These are phyloP conservation scores for Corylus heterophylla DNA, from an alignment of 306 rosid genomes.

Conservation along the genomic window DNA sequence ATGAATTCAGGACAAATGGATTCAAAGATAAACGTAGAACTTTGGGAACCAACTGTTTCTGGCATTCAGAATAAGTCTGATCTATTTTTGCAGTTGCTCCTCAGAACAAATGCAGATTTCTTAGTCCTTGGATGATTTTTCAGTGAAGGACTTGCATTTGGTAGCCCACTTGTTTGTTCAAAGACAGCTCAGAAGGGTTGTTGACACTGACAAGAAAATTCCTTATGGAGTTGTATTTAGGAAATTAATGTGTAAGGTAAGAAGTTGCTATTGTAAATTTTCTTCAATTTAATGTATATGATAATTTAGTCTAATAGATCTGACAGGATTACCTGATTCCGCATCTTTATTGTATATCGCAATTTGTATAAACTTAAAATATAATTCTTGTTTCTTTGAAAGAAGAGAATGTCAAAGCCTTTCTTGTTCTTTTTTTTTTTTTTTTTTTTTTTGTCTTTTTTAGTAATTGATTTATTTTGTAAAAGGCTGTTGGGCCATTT, in stretches of 20 bases:
- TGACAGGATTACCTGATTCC: neutral
- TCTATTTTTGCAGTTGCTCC: slow-evolving; percentile 3
- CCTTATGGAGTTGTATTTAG: neutral
- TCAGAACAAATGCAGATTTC: neutral
- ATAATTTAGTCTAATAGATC: neutral
- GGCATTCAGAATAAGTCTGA: slow-evolving; percentile 7
- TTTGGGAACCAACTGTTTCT: neutral
- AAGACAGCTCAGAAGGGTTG: neutral
- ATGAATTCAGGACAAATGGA: neutral
- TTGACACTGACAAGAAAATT: slow-evolving; percentile 10
- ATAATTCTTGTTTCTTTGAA: no score
- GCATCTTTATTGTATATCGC: neutral
- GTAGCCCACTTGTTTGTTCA: neutral
- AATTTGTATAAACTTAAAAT: neutral
- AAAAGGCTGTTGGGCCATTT: neutral
- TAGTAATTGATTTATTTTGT: neutral
- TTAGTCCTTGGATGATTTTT: neutral
- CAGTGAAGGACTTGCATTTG: slow-evolving; percentile 1
- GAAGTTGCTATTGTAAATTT: slow-evolving; percentile 21
- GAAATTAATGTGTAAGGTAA: neutral
- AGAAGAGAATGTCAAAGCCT: neutral
- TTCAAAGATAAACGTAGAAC: neutral
- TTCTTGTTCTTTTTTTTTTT: neutral
- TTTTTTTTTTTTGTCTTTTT: neutral
- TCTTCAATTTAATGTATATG: slow-evolving; percentile 10